Evolutionary conservation across 2,329 filamentous ascomycete genomes (phyloP), one percentile per base, ranked within the genome.

Genomic region (Penicillium sp.): DNA sequence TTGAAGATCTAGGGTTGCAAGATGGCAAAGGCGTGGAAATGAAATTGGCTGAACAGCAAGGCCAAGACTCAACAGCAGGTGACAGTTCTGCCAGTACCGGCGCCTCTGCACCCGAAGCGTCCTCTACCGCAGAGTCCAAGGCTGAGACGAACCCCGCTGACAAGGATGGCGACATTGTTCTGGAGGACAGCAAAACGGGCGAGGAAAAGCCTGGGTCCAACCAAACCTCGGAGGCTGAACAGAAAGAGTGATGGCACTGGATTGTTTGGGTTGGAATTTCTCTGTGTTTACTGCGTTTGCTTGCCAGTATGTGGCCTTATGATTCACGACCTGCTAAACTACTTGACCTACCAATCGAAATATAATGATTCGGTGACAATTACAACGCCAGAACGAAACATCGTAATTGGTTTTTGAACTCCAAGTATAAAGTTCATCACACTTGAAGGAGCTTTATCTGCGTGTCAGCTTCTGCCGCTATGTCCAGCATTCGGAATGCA

Each of bases 1-100:
- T 88, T 42, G 80, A 85, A 51, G 92, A 98, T 59, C 84, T 86
- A 48, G 92, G 92, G 0, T 80, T 85, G 7, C 89, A 85, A 63
- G 68, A 64, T 37, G 68, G 68, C n/a, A 64, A 65, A 39, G 66
- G 66, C 2, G 55, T 70, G n/a, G 56, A 69, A 42, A 60, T 70
- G 59, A 56, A 53, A 3, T 59, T 70, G 33, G 42, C 40, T 6
- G 48, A 51, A 18, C 45, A 48, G 6, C 43, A 36, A 8, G 35
- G 35, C 12, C 34, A 38, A 26, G 37, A n/a, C 25, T 11, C 12
- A 5, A 13, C n/a, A 11, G 11, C 22, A 4, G 25, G 25, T 27
- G 25, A 27, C 11, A 11, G 12, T 27, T 5, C 4, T 13, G 10
- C 25, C 10, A n/a, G n/a, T 27, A n/a, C 5, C 12, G 11, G 12